Evolutionary conservation across 257 asterid genomes (phyloP).

Genomic region (Plantago elongata): DNA sequence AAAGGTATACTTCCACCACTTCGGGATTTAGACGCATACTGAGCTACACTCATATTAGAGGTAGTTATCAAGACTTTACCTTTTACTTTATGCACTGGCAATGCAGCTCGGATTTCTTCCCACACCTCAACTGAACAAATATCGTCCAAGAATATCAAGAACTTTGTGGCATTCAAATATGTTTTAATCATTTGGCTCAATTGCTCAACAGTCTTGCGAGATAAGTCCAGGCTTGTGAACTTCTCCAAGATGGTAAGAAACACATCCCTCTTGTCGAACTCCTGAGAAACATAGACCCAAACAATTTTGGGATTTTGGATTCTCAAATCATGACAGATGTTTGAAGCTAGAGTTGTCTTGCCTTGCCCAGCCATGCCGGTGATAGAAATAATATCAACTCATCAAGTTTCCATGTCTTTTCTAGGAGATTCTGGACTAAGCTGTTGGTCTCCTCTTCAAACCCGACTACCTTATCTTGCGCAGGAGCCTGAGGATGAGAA

Average conservation of each 20-base stretch:
- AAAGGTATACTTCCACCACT: too few relatives aligned
- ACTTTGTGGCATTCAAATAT: background rate
- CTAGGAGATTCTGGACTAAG: background rate
- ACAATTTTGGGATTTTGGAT: background rate
- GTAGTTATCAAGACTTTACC: conserved; percentile 2
- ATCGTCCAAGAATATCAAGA: background rate
- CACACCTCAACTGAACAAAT: background rate
- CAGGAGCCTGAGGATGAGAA: background rate
- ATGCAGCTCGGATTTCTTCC: background rate
- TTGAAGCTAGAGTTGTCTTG: background rate
- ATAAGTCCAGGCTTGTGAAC: background rate
- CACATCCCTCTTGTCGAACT: background rate
- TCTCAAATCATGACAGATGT: background rate
- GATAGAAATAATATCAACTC: background rate
- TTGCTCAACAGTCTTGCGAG: background rate
- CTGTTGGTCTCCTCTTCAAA: background rate
- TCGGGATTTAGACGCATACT: too few relatives aligned
- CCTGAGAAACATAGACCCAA: background rate
- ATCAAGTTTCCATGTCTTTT: background rate
- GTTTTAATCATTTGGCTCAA: background rate
- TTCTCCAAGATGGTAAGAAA: background rate
- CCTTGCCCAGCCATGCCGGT: background rate
- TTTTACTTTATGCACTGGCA: background rate
- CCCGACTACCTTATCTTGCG: background rate
- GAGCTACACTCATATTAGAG: background rate